A percentile compares a stretch with the other conserved stretches of the same genome.
Evolutionary conservation across 768 basidiomycete genomes (phyloP).

Genomic region (Agaricus subrufescens): DNA sequence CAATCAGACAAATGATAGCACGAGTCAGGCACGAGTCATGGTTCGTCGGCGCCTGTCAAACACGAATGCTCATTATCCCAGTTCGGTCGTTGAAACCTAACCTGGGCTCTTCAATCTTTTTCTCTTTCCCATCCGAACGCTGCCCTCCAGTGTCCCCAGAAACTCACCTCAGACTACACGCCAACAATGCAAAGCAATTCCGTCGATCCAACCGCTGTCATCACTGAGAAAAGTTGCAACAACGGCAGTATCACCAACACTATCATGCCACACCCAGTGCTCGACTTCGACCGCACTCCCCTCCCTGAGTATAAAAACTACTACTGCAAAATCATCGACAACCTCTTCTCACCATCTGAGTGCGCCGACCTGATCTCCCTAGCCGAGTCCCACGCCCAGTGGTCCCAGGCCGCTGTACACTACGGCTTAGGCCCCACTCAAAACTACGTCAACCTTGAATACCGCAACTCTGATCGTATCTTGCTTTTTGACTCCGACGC

Average conservation of each 20-base stretch:
- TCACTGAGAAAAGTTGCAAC: not conserved
- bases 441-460: slow-evolving; percentile 29
- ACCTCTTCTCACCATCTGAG: slow-evolving; percentile 35
- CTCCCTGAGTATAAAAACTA: slow-evolving; percentile 29
- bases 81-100: no score
- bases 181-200: not conserved
- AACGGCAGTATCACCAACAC: not conserved
- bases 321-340: slow-evolving; percentile 40
- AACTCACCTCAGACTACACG: not conserved
- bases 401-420: slow-evolving; percentile 33
- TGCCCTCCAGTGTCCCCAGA: no score
- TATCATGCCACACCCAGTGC: slow-evolving; percentile 10
- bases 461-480: slow-evolving; percentile 37
- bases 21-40: no score
- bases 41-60: no score
- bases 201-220: no score
- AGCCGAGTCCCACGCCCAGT: slow-evolving; percentile 29
- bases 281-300: slow-evolving; percentile 35
- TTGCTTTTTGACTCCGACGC: slow-evolving; percentile 29
- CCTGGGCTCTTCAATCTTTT: no score
- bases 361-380: slow-evolving; percentile 33
- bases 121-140: no score
- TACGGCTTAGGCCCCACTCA: slow-evolving; percentile 22
- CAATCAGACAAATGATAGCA: no score
- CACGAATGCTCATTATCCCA: no score